Evolutionary conservation across 805 yeast genomes (phyloP).

Genomic region (Gaillardinia entomophila): DNA sequence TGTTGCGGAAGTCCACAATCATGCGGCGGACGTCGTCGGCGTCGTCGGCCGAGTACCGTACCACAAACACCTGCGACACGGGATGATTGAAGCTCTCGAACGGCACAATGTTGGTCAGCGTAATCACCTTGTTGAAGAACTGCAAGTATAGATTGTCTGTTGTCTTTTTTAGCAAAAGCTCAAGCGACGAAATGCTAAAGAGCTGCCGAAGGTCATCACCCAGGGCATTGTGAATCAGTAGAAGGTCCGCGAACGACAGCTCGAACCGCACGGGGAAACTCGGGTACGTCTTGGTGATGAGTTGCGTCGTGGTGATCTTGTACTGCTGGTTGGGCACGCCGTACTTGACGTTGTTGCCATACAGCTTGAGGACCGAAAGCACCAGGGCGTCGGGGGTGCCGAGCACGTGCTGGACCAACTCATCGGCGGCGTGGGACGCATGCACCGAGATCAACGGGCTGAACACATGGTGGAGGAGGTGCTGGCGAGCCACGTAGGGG

Average conservation of each 20-base stretch:
- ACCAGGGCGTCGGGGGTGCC: constrained; percentile 30
- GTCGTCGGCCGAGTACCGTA: constrained; percentile 47
- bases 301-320: constrained; percentile 47
- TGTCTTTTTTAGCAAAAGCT: constrained; percentile 15
- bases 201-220: constrained; percentile 11
- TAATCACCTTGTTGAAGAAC: constrained; percentile 51
- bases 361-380: constrained; percentile 46
- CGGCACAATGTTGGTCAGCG: constrained; percentile 58
- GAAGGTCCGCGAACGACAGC: constrained; percentile 15
- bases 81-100: constrained; percentile 90
- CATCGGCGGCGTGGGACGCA: constrained; percentile 42
- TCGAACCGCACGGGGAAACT: constrained; percentile 53
- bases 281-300: constrained; percentile 43
- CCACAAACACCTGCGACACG: constrained; percentile 62
- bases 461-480: constrained; percentile 39
- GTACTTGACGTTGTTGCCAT: constrained; percentile 49
- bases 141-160: constrained; percentile 42
- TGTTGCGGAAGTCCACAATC: constrained; percentile 44
- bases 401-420: constrained; percentile 35
- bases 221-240: constrained; percentile 8
- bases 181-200: constrained; percentile 35
- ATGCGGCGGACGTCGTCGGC: constrained; percentile 53
- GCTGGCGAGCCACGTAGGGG: constrained; percentile 35
- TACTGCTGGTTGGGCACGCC: constrained; percentile 34
- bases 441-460: constrained; percentile 50